Evolutionary conservation across 1,284 basidiomycete species (phyloP).

Genomic region (Apiotrichum laibachii): DNA sequence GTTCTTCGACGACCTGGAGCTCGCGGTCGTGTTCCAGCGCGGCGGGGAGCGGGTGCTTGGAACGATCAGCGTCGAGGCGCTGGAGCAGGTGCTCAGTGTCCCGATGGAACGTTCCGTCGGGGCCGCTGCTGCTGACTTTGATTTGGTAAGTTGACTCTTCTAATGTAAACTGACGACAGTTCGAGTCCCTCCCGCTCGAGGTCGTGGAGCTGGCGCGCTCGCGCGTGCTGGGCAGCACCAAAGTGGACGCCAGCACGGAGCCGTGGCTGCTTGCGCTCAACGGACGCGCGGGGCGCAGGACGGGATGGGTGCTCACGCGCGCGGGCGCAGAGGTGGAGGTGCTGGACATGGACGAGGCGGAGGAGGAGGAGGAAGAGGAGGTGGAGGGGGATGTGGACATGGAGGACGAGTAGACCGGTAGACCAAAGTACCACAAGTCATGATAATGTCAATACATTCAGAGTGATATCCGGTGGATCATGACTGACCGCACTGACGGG

Average conservation of each 20-base stretch:
- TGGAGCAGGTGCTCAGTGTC: not conserved
- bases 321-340: constrained; percentile 34
- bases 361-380: constrained; percentile 35
- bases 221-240: constrained; percentile 15
- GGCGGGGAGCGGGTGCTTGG: constrained; percentile 23
- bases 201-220: constrained; percentile 15
- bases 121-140: too few relatives aligned
- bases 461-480: too few relatives aligned
- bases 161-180: not conserved
- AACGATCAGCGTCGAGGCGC: constrained; percentile 10
- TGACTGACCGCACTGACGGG: too few relatives aligned
- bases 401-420: constrained; percentile 9
- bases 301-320: constrained; percentile 34
- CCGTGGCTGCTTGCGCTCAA: constrained; percentile 35
- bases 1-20: constrained; percentile 44
- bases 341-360: constrained; percentile 41
- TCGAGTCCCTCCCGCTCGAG: not conserved
- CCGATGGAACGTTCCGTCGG: not conserved
- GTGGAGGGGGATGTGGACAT: constrained; percentile 21
- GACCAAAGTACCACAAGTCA: too few relatives aligned
- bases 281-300: constrained; percentile 33
- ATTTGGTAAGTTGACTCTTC: not conserved
- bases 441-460: too few relatives aligned
- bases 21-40: constrained; percentile 31
- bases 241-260: not conserved